Evolutionary conservation across 768 basidiomycete species (phyloP).

Genomic region (Leucocoprinus birnbaumii): DNA sequence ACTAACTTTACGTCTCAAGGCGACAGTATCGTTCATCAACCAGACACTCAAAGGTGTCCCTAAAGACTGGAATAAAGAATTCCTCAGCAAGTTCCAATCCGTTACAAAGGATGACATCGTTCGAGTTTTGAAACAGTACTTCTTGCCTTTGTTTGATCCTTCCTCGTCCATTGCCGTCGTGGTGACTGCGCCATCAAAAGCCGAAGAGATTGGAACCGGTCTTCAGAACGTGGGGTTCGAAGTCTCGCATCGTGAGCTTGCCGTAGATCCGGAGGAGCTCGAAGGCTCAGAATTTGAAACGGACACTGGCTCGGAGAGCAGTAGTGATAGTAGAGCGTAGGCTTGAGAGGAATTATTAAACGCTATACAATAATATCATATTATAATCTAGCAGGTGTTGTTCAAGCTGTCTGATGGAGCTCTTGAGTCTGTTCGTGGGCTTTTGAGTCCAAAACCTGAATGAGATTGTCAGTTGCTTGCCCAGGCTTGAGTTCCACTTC

Average conservation of each 20-base stretch:
- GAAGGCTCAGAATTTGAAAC: constrained; percentile 34
- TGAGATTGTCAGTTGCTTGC: constrained; percentile 60
- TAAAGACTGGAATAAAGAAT: constrained; percentile 67
- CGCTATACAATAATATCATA: too few relatives aligned
- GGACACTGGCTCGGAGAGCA: constrained; percentile 17
- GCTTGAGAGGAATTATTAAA: background rate
- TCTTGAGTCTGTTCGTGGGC: background rate
- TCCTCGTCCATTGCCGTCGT: constrained; percentile 75
- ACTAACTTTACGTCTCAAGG: constrained; percentile 39
- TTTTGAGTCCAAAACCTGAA: constrained; percentile 47
- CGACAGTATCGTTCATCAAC: constrained; percentile 80
- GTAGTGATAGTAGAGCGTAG: background rate
- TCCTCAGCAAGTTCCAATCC: constrained; percentile 77
- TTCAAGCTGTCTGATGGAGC: background rate
- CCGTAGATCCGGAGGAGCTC: constrained; percentile 53
- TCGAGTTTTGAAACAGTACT: constrained; percentile 61
- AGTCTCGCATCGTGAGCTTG: constrained; percentile 69
- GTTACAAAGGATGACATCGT: constrained; percentile 81
- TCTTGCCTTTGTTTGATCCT: constrained; percentile 83
- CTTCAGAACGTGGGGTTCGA: constrained; percentile 71
- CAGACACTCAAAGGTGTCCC: constrained; percentile 87
- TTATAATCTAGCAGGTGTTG: background rate
- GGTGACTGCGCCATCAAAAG: constrained; percentile 81
- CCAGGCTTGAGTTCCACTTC: constrained; percentile 82
- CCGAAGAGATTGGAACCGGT: constrained; percentile 63